phyloP scores from a whole-genome alignment of 2,329 filamentous ascomycete genomes.

The Ceratocystis lukuohia region DNA sequence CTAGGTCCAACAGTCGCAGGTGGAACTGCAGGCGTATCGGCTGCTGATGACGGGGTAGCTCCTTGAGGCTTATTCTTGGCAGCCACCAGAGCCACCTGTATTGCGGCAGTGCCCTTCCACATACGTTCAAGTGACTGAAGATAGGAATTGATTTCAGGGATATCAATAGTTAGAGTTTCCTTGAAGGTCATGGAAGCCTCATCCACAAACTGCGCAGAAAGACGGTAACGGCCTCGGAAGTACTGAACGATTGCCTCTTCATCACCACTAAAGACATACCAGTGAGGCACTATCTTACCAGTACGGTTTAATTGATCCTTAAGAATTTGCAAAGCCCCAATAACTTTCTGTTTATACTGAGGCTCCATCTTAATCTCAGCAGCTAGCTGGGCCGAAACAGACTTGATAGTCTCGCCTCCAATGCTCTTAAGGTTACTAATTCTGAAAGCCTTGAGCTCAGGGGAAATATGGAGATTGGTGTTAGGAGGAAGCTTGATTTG shows the following conservation, averaged over 20 bases:
- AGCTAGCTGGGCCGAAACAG: not conserved
- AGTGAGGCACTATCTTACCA: not conserved
- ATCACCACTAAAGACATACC: constrained; percentile 1
- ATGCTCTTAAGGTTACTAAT: not conserved
- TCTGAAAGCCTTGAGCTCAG: not conserved
- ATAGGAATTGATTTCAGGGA: constrained; percentile 1
- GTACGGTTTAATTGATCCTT: not conserved
- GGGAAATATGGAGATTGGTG: not conserved
- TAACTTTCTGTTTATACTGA: not conserved
- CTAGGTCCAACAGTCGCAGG: not conserved
- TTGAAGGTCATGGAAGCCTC: not conserved
- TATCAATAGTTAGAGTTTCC: not conserved
- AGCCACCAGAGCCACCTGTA: not conserved
- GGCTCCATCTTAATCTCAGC: not conserved
- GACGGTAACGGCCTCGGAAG: not conserved
- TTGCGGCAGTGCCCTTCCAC: not conserved
- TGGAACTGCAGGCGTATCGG: not conserved
- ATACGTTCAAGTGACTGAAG: not conserved
- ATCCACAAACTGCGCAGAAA: not conserved
- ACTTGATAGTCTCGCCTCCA: not conserved
- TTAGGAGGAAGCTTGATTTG: not conserved
- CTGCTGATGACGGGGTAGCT: not conserved
- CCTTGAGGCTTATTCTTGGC: constrained; percentile 1
- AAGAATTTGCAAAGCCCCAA: not conserved
- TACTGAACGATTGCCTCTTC: not conserved